These are phyloP conservation scores for Talaromyces thailandensis DNA, from an alignment of 495 filamentous ascomycete genomes.

Conservation along the genomic window DNA sequence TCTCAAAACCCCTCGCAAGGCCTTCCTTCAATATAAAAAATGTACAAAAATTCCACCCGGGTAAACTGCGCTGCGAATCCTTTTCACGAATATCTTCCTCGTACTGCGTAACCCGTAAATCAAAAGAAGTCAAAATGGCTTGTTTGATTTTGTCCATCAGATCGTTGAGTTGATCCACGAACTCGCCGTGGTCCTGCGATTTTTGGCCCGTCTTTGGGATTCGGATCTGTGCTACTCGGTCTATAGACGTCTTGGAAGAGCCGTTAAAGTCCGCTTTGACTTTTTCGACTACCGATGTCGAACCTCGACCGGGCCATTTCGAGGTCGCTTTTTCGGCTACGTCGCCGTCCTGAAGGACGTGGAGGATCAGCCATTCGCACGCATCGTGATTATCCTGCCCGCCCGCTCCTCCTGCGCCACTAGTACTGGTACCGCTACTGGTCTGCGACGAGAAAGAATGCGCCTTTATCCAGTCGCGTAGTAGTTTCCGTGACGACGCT, in stretches of 20 bases:
- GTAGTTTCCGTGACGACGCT: conserved; percentile 57
- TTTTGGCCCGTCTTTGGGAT: conserved; percentile 42
- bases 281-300: conserved; percentile 80
- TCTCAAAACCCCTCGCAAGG: conserved; percentile 87
- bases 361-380: conserved; percentile 92
- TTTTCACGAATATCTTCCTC: conserved; percentile 95
- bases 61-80: conserved; percentile 76
- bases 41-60: conserved; percentile 98
- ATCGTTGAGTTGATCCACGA: conserved; percentile 69
- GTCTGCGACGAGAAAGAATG: conserved; percentile 48
- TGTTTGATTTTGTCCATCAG: conserved; percentile 79
- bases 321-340: conserved; percentile 62
- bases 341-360: conserved; percentile 60
- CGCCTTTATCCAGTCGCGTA: conserved; percentile 85
- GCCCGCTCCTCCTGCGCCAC: conserved; percentile 18
- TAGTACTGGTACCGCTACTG: conserved; percentile 27
- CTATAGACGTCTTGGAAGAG: conserved; percentile 63
- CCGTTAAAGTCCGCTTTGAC: conserved; percentile 86
- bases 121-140: conserved; percentile 81
- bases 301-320: conserved; percentile 67
- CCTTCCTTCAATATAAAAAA: conserved; percentile 98
- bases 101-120: conserved; percentile 84
- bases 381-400: conserved; percentile 83
- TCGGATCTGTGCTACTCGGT: conserved; percentile 79
- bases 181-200: conserved; percentile 55